Evolutionary conservation across 2,329 filamentous ascomycete genomes (phyloP).

Genomic region (Cercospora sp.): DNA sequence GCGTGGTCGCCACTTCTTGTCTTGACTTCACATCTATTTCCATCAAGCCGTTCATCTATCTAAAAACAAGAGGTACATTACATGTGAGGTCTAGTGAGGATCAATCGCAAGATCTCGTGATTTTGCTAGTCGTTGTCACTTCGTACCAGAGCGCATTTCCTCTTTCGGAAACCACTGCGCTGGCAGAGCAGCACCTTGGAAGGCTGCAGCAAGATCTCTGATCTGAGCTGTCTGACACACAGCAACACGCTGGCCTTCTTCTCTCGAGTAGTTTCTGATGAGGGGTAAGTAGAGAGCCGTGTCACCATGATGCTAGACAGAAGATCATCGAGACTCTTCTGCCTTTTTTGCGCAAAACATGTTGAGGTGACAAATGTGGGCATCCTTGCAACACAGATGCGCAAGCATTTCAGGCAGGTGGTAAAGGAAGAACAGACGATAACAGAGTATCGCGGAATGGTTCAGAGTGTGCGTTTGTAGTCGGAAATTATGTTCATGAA

Average conservation of each 20-base stretch:
- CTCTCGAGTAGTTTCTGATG: not conserved
- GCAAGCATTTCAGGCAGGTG: too few species aligned
- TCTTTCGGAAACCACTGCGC: not conserved
- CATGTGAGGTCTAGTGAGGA: not conserved
- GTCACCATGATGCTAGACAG: not conserved
- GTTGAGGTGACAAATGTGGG: not conserved
- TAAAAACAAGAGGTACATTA: not conserved
- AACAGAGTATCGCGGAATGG: too few species aligned
- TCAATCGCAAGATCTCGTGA: not conserved
- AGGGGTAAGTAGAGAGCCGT: not conserved
- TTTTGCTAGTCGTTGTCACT: not conserved
- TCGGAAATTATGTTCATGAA: not conserved
- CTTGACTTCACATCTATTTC: not conserved
- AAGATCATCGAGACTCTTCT: not conserved
- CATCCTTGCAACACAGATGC: too few species aligned
- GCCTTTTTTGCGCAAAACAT: not conserved
- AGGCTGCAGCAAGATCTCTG: not conserved
- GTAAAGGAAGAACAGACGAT: too few species aligned
- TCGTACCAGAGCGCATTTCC: not conserved
- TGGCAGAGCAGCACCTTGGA: not conserved
- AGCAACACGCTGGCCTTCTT: not conserved
- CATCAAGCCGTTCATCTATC: not conserved
- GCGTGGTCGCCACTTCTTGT: slow-evolving; percentile 1
- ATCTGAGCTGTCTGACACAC: not conserved
- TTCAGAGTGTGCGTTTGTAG: too few species aligned